Base-by-base conservation (phyloP, 2,329 filamentous ascomycete genomes). In the Chaetomium olivaceum region DNA sequence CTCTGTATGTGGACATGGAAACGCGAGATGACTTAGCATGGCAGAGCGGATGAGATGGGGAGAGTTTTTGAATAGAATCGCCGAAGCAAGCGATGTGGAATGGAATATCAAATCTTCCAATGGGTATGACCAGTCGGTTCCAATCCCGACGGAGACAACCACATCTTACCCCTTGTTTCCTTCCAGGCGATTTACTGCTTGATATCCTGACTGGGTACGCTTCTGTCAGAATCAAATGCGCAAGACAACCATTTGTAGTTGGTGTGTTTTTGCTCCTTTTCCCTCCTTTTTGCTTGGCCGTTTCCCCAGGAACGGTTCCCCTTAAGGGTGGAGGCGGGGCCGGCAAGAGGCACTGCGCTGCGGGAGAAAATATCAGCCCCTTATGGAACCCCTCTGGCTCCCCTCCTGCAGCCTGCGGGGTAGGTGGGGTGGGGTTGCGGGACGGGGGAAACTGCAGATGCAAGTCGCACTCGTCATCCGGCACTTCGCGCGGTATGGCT, bases 401-500 rank as follows among this genome's bases (percentile, higher is more conserved):
- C 21, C 46, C 46, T 27, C n/a, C 39, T 4, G 14, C 5, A n/a
- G 21, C 1, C 57, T 62, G 59, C 59, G 59, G 59, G 59, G 59
- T 55, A 62, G n/a, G 59, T 62, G 59, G 59, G n/a, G n/a, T n/a
- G n/a, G 58, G 58, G 43, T 29, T 29, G 7, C 48, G 23, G 59
- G 33, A n/a, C 27, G 16, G 27, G n/a, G n/a, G 27, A 16, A 23
- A 16, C 39, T 62, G 50, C 25, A 56, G 50, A 21, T 23, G 27
- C 43, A 39, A 23, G 43, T 21, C 51, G 25, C 2, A 48, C 29
- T 59, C 48, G 62, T 59, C 46, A 58, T 63, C 56, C 62, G 62
- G 62, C 62, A 63, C 48, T 63, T 58, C 46, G 48, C 36, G 61
- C 62, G 48, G 62, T 54, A 43, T 33, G 33, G 12, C 25, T 19